Base-by-base conservation (phyloP, 768 basidiomycete species). In the Udeniomyces megalosporus region DNA sequence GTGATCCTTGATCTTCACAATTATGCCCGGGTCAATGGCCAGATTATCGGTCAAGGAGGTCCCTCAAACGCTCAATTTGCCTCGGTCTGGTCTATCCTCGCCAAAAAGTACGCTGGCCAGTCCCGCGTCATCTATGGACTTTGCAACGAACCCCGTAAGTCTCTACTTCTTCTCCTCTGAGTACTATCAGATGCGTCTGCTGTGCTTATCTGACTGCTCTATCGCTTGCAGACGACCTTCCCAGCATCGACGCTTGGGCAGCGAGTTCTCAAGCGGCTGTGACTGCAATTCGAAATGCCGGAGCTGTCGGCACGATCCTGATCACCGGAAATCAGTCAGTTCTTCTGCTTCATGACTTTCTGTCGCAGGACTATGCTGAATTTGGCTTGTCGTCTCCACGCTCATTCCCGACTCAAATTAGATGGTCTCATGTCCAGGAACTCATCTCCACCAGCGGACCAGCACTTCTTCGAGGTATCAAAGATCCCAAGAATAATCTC, bases 21-120 rank as follows among this genome's bases (percentile, higher is more conserved):
- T 73, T 81, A 81, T 66, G 81, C 79, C 11, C 75, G 81, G 49
- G 81, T 79, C 78, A 80, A 82, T 65, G 78, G 78, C 1, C 70
- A 69, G 75, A 80, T 84, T 38, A 78, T 83, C 51, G 82, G 82
- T 1, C 80, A 83, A 71, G 82, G 81, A 42, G 81, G 81, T 29
- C 81, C 82, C 1, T 75, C 76, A 34, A 76, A 83, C 68, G 77
- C 67, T 28, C 50, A 70, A 24, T 80, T 83, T 64, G 81, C 81
- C 10, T 69, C 69, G 3, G 70, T 80, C 22, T 84, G 82, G 82
- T 68, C 70, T 60, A 70, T 73, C 54, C 73, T 84, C 50, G 83
- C 83, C 1, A 64, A 75, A 2, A 75, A 79, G 61, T 82, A 80
- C 67, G 74, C 74, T 45, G 51, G 67, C 31, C 67, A 77, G 49